Evolutionary conservation across 345 rosid genomes (phyloP).

Genomic region (Ceriops tagal): DNA sequence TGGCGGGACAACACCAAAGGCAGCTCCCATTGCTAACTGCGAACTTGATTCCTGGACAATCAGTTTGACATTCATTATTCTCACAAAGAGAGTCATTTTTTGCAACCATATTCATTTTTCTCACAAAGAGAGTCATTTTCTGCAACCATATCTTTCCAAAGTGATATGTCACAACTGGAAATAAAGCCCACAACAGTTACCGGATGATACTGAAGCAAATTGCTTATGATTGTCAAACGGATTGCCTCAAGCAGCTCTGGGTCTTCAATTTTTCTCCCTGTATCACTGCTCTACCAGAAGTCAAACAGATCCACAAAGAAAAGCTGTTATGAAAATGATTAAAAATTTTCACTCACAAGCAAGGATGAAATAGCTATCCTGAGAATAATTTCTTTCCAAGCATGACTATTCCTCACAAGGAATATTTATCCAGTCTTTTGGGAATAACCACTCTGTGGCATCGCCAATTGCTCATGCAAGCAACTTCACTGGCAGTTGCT

Average conservation of each 20-base stretch:
- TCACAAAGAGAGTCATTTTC: constrained; percentile 6
- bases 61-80: constrained; percentile 21
- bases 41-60: constrained; percentile 88
- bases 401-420: not conserved
- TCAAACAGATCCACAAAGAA: constrained; percentile 7
- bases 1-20: constrained; percentile 87
- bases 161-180: constrained; percentile 5
- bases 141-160: not conserved
- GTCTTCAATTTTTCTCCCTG: constrained; percentile 93
- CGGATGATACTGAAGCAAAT: constrained; percentile 87
- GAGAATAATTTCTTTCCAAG: not conserved
- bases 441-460: not conserved
- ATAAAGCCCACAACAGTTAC: constrained; percentile 37
- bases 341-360: not conserved
- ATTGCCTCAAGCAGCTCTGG: constrained; percentile 95
- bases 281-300: constrained; percentile 41
- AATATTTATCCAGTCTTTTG: not conserved
- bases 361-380: not conserved
- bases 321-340: constrained; percentile 5
- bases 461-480: too few relatives aligned
- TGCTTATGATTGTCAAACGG: constrained; percentile 90
- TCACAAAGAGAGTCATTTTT: constrained; percentile 6
- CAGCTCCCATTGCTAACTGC: constrained; percentile 91
- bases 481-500: too few relatives aligned
- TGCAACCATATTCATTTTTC: constrained; percentile 6